Evolutionary conservation across 2,329 filamentous ascomycete species (phyloP).

Genomic region (Zelopaecilomyces penicillatus): DNA sequence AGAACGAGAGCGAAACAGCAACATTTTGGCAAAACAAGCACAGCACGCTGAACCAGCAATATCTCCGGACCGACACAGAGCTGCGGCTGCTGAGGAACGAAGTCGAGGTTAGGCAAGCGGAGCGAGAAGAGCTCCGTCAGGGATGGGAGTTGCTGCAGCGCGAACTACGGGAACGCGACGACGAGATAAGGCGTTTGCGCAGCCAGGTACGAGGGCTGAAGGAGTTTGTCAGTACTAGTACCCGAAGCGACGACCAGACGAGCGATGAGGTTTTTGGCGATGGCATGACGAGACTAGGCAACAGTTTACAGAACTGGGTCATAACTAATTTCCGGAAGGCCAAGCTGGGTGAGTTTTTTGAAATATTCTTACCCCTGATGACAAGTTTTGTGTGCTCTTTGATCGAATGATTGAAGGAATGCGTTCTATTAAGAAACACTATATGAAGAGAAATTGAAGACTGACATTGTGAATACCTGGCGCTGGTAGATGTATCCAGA

Average conservation of each 20-base stretch:
- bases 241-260: slow-evolving; percentile 50
- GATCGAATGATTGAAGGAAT: not conserved
- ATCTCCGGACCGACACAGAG: slow-evolving; percentile 43
- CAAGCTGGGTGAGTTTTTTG: slow-evolving; percentile 40
- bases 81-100: slow-evolving; percentile 42
- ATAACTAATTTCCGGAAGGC: slow-evolving; percentile 59
- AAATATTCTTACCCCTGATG: not conserved
- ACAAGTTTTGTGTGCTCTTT: not conserved
- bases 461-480: slow-evolving; percentile 1
- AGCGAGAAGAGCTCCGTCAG: slow-evolving; percentile 41
- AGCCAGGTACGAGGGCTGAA: slow-evolving; percentile 60
- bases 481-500: slow-evolving; percentile 33
- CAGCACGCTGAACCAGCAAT: slow-evolving; percentile 43
- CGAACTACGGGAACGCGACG: slow-evolving; percentile 42
- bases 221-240: slow-evolving; percentile 61
- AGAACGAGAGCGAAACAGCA: slow-evolving; percentile 46
- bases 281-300: slow-evolving; percentile 51
- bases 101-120: slow-evolving; percentile 37
- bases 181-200: slow-evolving; percentile 45
- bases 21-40: slow-evolving; percentile 52
- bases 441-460: not conserved
- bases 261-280: slow-evolving; percentile 61
- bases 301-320: slow-evolving; percentile 67
- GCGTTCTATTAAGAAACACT: not conserved
- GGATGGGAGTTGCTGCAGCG: slow-evolving; percentile 39